These are phyloP conservation scores for Gastrodia elata DNA, from an alignment of 106 monocot genomes.

Conservation along the genomic window DNA sequence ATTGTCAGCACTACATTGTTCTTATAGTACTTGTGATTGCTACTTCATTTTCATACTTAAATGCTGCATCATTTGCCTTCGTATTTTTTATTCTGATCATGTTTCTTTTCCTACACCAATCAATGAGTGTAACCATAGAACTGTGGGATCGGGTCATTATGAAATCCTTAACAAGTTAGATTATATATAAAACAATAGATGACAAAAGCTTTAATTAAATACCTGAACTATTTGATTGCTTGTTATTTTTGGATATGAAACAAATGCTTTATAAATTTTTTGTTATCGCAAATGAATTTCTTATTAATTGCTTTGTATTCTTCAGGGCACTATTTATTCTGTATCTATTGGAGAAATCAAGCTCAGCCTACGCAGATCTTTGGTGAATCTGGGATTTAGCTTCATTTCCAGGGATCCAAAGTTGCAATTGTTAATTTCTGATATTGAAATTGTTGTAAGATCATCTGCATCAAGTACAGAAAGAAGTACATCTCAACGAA, in stretches of 20 bases:
- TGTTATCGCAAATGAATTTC: not conserved
- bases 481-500: conserved; percentile 32
- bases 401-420: conserved; percentile 75
- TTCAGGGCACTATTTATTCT: conserved; percentile 83
- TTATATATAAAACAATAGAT: not conserved
- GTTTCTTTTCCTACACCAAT: no score
- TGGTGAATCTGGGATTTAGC: conserved; percentile 56
- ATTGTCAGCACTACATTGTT: no score
- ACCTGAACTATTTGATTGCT: not conserved
- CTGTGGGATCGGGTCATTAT: not conserved
- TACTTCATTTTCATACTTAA: no score
- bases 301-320: conserved; percentile 5
- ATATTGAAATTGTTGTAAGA: conserved; percentile 57
- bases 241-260: not conserved
- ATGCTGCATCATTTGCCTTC: no score
- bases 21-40: no score
- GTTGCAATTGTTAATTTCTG: conserved; percentile 73
- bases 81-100: no score
- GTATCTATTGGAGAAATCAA: conserved; percentile 93
- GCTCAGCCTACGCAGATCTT: conserved; percentile 49
- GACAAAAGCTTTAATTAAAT: no score
- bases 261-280: not conserved
- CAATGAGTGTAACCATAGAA: not conserved
- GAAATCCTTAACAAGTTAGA: not conserved
- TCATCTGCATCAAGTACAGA: conserved; percentile 26